Evolutionary conservation across 805 yeast genomes (phyloP), one percentile per base, ranked within the genome.

Genomic region (Cyberlindnera veronae): DNA sequence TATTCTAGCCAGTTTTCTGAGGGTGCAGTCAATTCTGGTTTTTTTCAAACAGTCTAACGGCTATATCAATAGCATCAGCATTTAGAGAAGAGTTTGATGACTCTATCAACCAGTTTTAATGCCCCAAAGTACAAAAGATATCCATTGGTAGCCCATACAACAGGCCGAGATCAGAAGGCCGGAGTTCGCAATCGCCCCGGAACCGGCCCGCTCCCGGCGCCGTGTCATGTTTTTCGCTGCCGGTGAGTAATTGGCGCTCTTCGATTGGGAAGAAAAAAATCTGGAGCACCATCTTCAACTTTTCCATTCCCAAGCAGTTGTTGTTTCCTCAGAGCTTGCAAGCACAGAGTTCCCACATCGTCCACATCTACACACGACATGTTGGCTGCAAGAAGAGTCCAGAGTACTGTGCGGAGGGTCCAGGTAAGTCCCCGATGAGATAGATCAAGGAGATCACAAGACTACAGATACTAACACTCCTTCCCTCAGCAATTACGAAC

Each of bases 231-330:
- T 19, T 33, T 36, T 39, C 34, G n/a, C 22, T 31, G 24, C 29
- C 44, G 39, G 46, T 42, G 46, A 42, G 46, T 42, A 42, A 42
- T 42, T 38, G 42, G 20, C 36, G 39, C 39, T 21, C 23, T 35
- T 42, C 46, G 37, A 42, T 42, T 42, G 46, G 46, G 34, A 35
- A 20, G 39, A 34, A 34, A 34, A 37, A 32, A 27, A 15, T 27
- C 36, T 28, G 33, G 29, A 32, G n/a, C 14, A 6, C 15, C 17
- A 17, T 11, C 15, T 11, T 13, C n/a, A 13, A 17, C 26, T 33
- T 6, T 17, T 38, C 19, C 11, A 16, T 16, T 10, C 17, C 17
- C 18, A 10, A n/a, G 10, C 4, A 13, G 5, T 21, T 31, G 17
- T 31, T 21, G 10, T 21, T 21, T 21, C 10, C 11, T 11, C 24